Evolutionary conservation across 257 asterid genomes (phyloP).

Genomic region (Solanum corneliomulleri): DNA sequence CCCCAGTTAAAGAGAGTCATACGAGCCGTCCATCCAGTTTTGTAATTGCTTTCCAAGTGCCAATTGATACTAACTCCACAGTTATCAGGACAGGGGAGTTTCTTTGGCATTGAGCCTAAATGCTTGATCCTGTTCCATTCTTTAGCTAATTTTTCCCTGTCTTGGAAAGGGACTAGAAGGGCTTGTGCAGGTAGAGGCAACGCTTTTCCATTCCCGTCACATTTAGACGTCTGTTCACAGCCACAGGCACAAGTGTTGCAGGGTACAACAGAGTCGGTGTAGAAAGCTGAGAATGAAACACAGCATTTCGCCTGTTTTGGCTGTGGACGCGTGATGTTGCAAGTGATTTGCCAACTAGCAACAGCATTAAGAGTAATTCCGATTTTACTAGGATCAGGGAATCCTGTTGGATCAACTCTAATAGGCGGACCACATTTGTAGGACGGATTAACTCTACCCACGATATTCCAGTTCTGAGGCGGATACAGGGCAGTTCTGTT

Average conservation of each 20-base stretch:
- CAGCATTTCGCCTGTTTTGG: slow-evolving; percentile 57
- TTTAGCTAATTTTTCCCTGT: slow-evolving; percentile 45
- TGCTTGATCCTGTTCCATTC: slow-evolving; percentile 52
- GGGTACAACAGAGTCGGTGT: slow-evolving; percentile 53
- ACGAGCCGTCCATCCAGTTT: slow-evolving; percentile 78
- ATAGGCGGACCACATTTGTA: slow-evolving; percentile 79
- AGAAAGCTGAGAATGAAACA: slow-evolving; percentile 79
- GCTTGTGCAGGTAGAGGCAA: slow-evolving; percentile 59
- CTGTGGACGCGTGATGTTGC: slow-evolving; percentile 67
- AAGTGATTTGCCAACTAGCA: slow-evolving; percentile 71
- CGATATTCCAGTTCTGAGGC: slow-evolving; percentile 75
- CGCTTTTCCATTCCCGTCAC: slow-evolving; percentile 28
- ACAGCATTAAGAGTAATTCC: slow-evolving; percentile 35
- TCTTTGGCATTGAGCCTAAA: slow-evolving; percentile 21
- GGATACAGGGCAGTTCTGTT: slow-evolving; percentile 68
- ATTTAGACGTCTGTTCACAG: slow-evolving; percentile 19
- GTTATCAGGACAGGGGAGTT: slow-evolving; percentile 77
- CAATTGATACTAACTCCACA: slow-evolving; percentile 91
- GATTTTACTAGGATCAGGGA: slow-evolving; percentile 62
- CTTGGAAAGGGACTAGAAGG: slow-evolving; percentile 59
- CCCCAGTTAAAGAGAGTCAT: slow-evolving; percentile 91
- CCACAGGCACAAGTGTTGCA: slow-evolving; percentile 93
- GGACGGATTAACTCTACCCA: slow-evolving; percentile 39
- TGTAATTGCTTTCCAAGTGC: slow-evolving; percentile 80
- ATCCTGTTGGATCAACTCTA: slow-evolving; percentile 53